Conservation (phyloP, 495 filamentous ascomycete genomes). For the Podospora appendiculata region DNA sequence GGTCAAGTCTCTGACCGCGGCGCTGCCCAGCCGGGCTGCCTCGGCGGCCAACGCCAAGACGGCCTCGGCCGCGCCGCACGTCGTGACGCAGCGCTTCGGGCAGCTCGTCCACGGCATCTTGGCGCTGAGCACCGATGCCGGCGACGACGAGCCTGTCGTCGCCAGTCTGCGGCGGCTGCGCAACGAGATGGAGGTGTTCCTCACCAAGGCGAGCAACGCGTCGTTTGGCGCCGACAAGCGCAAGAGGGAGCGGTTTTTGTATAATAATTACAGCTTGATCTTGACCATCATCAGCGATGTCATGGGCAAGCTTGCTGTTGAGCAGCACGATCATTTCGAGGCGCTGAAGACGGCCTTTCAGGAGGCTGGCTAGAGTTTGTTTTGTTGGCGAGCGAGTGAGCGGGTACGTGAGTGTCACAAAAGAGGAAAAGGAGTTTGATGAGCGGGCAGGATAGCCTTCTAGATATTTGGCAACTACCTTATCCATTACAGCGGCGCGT, state of each 20-base stretch:
- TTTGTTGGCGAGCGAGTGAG: not conserved
- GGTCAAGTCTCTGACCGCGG: conserved; percentile 52
- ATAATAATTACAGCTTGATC: conserved; percentile 89
- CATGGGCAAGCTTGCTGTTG: conserved; percentile 67
- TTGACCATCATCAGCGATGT: conserved; percentile 85
- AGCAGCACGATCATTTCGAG: conserved; percentile 65
- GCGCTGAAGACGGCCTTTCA: conserved; percentile 43
- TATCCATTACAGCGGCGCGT: no score
- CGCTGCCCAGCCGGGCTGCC: conserved; percentile 34
- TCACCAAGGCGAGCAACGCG: conserved; percentile 56
- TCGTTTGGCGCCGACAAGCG: conserved; percentile 59
- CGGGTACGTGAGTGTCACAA: not conserved
- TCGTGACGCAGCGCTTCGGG: conserved; percentile 86
- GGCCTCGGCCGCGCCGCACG: conserved; percentile 80
- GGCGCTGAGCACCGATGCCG: conserved; percentile 72
- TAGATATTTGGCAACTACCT: no score
- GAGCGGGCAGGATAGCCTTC: no score
- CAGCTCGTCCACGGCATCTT: conserved; percentile 82
- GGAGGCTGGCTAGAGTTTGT: conserved; percentile 24
- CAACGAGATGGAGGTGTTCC: conserved; percentile 68
- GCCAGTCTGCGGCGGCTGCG: conserved; percentile 69
- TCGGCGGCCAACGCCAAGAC: conserved; percentile 50
- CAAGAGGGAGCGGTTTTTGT: conserved; percentile 80
- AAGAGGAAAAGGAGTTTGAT: no score
- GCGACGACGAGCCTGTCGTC: conserved; percentile 86